phyloP scores from a whole-genome alignment of 75 land plant genomes.

The Sequoia sempervirens region DNA sequence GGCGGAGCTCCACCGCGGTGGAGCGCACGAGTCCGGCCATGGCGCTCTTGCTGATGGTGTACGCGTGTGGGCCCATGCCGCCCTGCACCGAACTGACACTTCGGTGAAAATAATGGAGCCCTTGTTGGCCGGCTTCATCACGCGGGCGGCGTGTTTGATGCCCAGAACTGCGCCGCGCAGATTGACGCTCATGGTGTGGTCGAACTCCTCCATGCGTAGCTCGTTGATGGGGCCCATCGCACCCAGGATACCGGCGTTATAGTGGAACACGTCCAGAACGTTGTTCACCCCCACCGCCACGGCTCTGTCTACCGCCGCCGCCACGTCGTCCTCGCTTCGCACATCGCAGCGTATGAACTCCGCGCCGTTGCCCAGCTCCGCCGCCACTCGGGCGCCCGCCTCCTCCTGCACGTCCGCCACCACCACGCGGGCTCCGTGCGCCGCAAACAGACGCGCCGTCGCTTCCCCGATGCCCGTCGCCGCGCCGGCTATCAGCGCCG shows the following conservation, averaged over 20 bases:
- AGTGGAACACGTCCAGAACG: conserved; percentile 49
- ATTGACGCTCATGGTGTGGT: conserved; percentile 45
- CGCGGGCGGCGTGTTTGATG: conserved; percentile 60
- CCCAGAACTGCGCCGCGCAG: conserved; percentile 47
- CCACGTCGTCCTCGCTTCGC: conserved; percentile 44
- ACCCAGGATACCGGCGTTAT: conserved; percentile 63
- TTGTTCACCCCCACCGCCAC: conserved; percentile 16
- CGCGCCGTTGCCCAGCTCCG: conserved; percentile 30
- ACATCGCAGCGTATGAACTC: conserved; percentile 56
- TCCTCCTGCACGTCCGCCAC: conserved; percentile 66
- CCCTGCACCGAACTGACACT: conserved; percentile 36
- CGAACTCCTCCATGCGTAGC: conserved; percentile 23
- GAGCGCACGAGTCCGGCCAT: conserved; percentile 45
- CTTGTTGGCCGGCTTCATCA: conserved; percentile 28
- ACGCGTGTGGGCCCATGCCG: conserved; percentile 44
- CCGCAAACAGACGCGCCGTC: conserved; percentile 49
- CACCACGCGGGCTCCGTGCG: conserved; percentile 60
- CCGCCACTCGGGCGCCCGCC: conserved; percentile 20
- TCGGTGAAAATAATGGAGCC: conserved; percentile 46
- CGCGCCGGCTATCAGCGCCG: conserved; percentile 59
- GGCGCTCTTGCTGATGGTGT: conserved; percentile 48
- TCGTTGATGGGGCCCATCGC: conserved; percentile 19
- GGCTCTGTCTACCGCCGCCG: conserved; percentile 29
- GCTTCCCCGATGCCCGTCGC: conserved; percentile 82
- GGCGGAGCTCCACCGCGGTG: conserved; percentile 56